Evolutionary conservation across 1,284 basidiomycete genomes (phyloP).

Genomic region (Lignosus rhinocerotis): DNA sequence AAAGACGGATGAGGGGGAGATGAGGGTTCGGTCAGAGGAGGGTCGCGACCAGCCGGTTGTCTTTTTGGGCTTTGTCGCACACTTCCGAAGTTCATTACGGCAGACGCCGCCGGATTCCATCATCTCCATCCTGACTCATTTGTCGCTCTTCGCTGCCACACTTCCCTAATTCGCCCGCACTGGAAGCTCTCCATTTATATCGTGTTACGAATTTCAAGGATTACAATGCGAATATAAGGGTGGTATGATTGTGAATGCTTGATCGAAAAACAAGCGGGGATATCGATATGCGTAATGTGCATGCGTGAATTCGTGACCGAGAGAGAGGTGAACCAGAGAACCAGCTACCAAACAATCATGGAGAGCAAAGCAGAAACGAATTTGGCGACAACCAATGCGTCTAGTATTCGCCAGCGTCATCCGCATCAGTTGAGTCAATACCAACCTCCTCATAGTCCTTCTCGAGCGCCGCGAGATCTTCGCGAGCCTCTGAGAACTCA

Average conservation of each 20-base stretch:
- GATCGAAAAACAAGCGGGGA: conserved; percentile 29
- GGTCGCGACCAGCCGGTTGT: conserved; percentile 15
- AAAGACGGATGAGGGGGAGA: conserved; percentile 19
- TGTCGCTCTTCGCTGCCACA: background rate
- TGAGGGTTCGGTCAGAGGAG: conserved; percentile 17
- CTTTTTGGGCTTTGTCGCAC: conserved; percentile 12
- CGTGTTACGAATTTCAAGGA: conserved; percentile 13
- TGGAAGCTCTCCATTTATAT: conserved; percentile 2
- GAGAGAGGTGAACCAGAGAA: conserved; percentile 17
- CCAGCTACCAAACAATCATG: conserved; percentile 23
- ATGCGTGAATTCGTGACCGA: conserved; percentile 28
- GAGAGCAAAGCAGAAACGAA: conserved; percentile 28
- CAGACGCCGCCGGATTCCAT: background rate
- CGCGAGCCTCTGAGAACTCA: conserved; percentile 96
- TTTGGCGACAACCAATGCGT: conserved; percentile 20
- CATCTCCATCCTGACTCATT: no score
- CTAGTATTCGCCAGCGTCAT: conserved; percentile 81
- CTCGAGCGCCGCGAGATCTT: conserved; percentile 96
- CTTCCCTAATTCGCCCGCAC: background rate
- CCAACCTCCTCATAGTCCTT: conserved; percentile 97
- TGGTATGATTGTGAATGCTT: conserved; percentile 34
- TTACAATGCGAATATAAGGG: conserved; percentile 33
- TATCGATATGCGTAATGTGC: conserved; percentile 29
- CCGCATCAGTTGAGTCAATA: conserved; percentile 84
- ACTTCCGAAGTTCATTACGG: background rate